Base-by-base conservation (phyloP, 179 eudicot species). In the Beta lomatogona region DNA sequence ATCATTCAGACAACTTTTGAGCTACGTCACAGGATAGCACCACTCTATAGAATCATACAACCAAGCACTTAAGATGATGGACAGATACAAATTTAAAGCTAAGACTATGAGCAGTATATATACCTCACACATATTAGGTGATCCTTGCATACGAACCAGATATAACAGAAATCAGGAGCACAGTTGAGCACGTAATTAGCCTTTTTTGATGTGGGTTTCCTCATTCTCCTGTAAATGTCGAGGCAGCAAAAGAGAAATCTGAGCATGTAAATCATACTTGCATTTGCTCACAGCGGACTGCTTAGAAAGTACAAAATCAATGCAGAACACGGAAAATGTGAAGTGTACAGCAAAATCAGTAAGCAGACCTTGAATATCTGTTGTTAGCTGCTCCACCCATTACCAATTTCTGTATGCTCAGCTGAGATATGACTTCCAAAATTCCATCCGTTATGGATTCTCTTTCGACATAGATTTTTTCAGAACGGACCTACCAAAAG, bases 371-470 rank as follows among this genome's bases (percentile, higher is more conserved):
- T 8, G 89, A 83, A 83, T 89, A 84, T n/a, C 79, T 81, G 65
- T 75, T 82, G 82, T 89, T 88, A 6, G 92, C 87, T 36, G 93
- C 97, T 57, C 91, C 98, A 77, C 98, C 98, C 95, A 95, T 91
- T 65, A 92, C 97, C 81, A 95, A 92, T 85, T 82, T 92, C 79
- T 67, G 81, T 77, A 95, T 91, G 68, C 82, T 64, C 66, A 90
- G 80, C 71, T 83, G 81, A 25, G 78, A 75, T 83, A 93, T 80
- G 73, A 92, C 92, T 61, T 92, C 88, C 52, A 93, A 75, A 70
- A 95, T 91, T 36, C 97, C 98, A 75, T 88, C 88, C 84, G 87
- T 90, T 63, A 93, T 82, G 9, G 93, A 89, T 41, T 89, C 90
- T 79, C 69, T 83, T 76, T 91, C 93, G 65, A 81, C 79, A 41